These are phyloP conservation scores for Yamadazyma atlantica DNA, from an alignment of 1,139 yeast genomes.

Conservation along the genomic window DNA sequence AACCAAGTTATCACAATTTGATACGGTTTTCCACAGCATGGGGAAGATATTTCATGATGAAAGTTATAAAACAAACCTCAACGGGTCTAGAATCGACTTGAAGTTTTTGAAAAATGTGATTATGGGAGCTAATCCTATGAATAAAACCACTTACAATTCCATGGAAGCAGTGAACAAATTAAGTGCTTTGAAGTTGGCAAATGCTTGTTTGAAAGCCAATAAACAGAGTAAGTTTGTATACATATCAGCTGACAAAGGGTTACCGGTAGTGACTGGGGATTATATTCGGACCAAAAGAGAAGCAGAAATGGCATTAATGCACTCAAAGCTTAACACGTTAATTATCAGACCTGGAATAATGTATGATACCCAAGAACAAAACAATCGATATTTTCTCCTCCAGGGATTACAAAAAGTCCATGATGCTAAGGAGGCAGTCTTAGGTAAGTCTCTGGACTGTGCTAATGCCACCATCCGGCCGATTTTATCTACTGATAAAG, in stretches of 20 bases:
- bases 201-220: slow-evolving; percentile 17
- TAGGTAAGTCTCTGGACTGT: slow-evolving; percentile 27
- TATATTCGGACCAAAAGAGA: slow-evolving; percentile 75
- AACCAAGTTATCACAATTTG: slow-evolving; percentile 45
- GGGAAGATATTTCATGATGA: slow-evolving; percentile 72
- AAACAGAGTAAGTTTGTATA: slow-evolving; percentile 51
- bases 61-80: slow-evolving; percentile 58
- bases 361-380: slow-evolving; percentile 55
- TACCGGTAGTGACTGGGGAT: slow-evolving; percentile 60
- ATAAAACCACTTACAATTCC: slow-evolving; percentile 42
- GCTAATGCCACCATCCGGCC: slow-evolving; percentile 60
- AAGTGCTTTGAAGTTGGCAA: slow-evolving; percentile 65
- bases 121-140: slow-evolving; percentile 55
- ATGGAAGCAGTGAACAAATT: slow-evolving; percentile 68
- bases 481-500: slow-evolving; percentile 65
- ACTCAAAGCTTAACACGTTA: slow-evolving; percentile 53
- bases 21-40: slow-evolving; percentile 79
- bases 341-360: slow-evolving; percentile 80
- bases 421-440: slow-evolving; percentile 37
- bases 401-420: slow-evolving; percentile 34
- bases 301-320: slow-evolving; percentile 63
- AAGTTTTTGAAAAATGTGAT: slow-evolving; percentile 13
- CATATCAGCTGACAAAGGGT: slow-evolving; percentile 66
- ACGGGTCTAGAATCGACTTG: slow-evolving; percentile 26
- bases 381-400: slow-evolving; percentile 30